Percentiles rank a stretch among this genome's conserved stretches.
These are phyloP conservation scores for Cinnamomum chago DNA, from an alignment of 164 flowering plant species.

Conservation along the genomic window DNA sequence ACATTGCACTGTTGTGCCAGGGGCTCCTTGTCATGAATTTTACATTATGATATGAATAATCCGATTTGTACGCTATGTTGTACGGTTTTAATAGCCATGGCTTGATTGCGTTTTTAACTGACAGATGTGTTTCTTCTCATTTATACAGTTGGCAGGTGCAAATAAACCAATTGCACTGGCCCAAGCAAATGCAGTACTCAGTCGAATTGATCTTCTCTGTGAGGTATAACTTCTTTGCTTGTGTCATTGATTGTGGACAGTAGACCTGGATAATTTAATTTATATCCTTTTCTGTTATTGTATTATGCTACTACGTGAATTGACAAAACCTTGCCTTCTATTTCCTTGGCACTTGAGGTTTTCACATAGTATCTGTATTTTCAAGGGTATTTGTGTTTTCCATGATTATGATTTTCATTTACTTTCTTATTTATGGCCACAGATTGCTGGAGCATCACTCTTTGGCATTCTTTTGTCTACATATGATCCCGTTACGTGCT, in stretches of 20 bases:
- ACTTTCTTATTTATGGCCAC: conserved; percentile 13
- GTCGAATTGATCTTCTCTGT: conserved; percentile 85
- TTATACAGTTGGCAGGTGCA: conserved; percentile 76
- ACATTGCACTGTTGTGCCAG: too few relatives aligned
- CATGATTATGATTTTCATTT: not conserved
- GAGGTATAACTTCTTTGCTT: conserved; percentile 46
- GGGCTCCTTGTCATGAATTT: too few relatives aligned
- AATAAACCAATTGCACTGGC: conserved; percentile 94
- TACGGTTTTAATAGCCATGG: too few relatives aligned
- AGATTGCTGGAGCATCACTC: conserved; percentile 91
- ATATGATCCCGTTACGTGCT: conserved; percentile 83
- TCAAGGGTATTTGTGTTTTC: not conserved
- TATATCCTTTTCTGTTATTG: not conserved
- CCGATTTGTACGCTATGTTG: too few relatives aligned
- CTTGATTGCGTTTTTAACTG: not conserved
- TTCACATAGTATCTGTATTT: not conserved
- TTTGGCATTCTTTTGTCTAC: conserved; percentile 91
- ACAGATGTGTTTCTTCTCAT: not conserved
- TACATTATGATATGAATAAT: too few relatives aligned
- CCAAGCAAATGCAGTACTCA: conserved; percentile 87
- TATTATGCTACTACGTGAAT: not conserved
- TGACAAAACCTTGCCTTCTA: not conserved
- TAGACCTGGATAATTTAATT: not conserved
- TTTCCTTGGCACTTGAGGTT: not conserved
- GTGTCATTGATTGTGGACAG: not conserved